These are phyloP conservation scores for Dioszegia crocea DNA, from an alignment of 768 basidiomycete genomes.

Conservation along the genomic window DNA sequence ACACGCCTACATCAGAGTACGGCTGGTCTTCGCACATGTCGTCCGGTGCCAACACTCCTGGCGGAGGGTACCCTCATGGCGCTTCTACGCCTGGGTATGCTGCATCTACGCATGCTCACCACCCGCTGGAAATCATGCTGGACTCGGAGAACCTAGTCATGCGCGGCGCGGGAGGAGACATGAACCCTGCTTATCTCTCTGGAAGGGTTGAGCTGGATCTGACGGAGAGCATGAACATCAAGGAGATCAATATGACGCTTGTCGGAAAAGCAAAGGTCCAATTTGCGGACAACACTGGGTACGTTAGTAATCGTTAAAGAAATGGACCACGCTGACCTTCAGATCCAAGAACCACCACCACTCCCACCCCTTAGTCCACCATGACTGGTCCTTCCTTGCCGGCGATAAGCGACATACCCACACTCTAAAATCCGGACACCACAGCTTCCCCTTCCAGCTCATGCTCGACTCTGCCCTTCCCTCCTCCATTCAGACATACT, in stretches of 20 bases:
- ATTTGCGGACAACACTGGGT: slow-evolving; percentile 48
- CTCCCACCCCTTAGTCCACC: slow-evolving; percentile 61
- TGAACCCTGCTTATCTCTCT: slow-evolving; percentile 73
- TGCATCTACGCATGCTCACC: background rate
- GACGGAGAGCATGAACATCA: slow-evolving; percentile 71
- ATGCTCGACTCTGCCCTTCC: slow-evolving; percentile 80
- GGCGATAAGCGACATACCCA: slow-evolving; percentile 72
- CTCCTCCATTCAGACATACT: slow-evolving; percentile 62
- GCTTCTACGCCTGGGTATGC: background rate
- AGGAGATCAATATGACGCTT: slow-evolving; percentile 78
- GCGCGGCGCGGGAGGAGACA: slow-evolving; percentile 72
- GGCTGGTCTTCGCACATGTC: background rate
- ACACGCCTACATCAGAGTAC: slow-evolving; percentile 2
- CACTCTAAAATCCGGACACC: slow-evolving; percentile 92
- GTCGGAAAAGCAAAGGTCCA: slow-evolving; percentile 76
- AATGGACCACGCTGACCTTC: background rate
- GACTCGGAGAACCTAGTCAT: slow-evolving; percentile 67
- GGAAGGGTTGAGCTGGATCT: slow-evolving; percentile 78
- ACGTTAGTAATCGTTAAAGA: slow-evolving; percentile 15
- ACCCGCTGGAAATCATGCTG: slow-evolving; percentile 66
- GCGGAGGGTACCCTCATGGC: background rate
- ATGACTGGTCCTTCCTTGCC: slow-evolving; percentile 90
- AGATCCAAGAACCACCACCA: slow-evolving; percentile 48
- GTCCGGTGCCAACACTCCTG: slow-evolving; percentile 7
- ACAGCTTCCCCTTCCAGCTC: slow-evolving; percentile 86